Conservation (phyloP, 2,329 filamentous ascomycete species). For the Zasmidium citrigriseum region DNA sequence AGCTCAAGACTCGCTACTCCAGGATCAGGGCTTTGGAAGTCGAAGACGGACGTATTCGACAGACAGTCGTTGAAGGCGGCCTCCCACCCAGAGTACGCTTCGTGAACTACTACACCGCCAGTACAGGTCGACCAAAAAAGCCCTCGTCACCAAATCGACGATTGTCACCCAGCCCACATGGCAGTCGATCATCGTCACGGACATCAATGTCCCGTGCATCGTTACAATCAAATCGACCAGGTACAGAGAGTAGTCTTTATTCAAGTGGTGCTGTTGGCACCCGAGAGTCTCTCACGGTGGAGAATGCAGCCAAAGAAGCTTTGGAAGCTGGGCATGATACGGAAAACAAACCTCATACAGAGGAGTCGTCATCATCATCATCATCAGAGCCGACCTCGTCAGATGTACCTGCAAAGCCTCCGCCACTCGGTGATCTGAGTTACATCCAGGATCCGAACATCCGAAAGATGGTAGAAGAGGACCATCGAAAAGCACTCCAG, state of each 20-base stretch:
- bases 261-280: background rate
- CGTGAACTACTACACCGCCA: conserved; percentile 88
- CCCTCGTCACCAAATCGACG: conserved; percentile 47
- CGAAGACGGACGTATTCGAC: conserved; percentile 54
- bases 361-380: background rate
- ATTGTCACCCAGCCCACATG: conserved; percentile 11
- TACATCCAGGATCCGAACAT: conserved; percentile 64
- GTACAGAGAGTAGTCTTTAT: background rate
- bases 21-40: conserved; percentile 72
- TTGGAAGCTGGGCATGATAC: background rate
- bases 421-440: conserved; percentile 55
- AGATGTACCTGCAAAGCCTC: conserved; percentile 49
- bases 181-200: conserved; percentile 8
- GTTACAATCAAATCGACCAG: background rate
- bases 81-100: conserved; percentile 66
- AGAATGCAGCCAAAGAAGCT: background rate
- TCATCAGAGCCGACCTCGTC: background rate
- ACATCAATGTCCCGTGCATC: conserved; percentile 2
- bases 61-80: conserved; percentile 34
- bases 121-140: conserved; percentile 67
- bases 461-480: conserved; percentile 69
- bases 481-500: conserved; percentile 63
- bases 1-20: conserved; percentile 69
- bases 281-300: background rate
- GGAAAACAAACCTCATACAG: background rate